Base-by-base conservation (phyloP, 345 rosid species). In the Brassica cretica region DNA sequence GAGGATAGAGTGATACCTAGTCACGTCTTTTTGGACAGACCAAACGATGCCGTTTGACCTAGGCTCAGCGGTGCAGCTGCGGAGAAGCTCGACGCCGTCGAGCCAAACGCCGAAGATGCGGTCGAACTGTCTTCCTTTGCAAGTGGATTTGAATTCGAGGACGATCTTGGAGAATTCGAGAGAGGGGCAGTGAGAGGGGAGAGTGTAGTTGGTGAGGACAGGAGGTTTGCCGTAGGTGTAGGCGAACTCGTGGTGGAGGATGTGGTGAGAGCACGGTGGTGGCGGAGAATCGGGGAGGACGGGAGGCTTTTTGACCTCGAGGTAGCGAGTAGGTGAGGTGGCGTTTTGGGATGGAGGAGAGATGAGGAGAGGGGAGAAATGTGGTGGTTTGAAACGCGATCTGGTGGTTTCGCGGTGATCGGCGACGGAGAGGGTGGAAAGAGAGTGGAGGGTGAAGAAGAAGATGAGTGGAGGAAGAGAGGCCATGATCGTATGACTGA, bases 11-110 rank as follows among this genome's bases (percentile, higher is more conserved):
- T 79, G 81, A 33, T 94, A 94, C 96, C 84, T 94, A 2, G 93
- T 94, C 8, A 94, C 77, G 75, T 92, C 97, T 87, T 94, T 94
- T 66, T 81, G 66, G 0, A 94, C 93, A 0, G 82, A 87, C 98
- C 98, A 94, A 14, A 89, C 59, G 15, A 87, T 90, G 4, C 97
- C 98, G 46, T 82, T 87, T 0, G 86, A 64, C 8, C 79, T 85
- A 8, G 97, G 98, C 88, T 94, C 97, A 5, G 97, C 98, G n/a
- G 97, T 87, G 84, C 98, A 94, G 85, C 98, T 89, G 65, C 98
- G 84, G 73, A 94, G 91, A 84, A 94, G 87, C 92, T 94, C 98
- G 0, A 89, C 93, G 0, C 97, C 97, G 37, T 87, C 86, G 6
- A 94, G 84, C 98, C 97, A 94, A 41, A 92, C 85, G 0, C 98